Base-by-base conservation (phyloP, 75 land plant species). In the Isoetes taiwanensis region DNA sequence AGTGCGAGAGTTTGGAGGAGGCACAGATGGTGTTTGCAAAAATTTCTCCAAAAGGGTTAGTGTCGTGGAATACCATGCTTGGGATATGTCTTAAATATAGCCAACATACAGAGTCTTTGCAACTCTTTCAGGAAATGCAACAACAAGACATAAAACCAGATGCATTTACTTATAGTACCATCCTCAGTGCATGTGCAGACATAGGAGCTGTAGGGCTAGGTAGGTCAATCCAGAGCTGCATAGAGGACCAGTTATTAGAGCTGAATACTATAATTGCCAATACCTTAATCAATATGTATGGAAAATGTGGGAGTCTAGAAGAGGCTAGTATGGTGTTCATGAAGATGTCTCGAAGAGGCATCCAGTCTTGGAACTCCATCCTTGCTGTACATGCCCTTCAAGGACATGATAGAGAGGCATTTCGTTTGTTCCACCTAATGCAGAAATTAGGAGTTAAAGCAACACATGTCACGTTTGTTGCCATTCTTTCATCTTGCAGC, bases 31-130 rank as follows among this genome's bases (percentile, higher is more conserved):
- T 67, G 24, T 67, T 67, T 11, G 30, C 50, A 25, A n/a, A 8
- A n/a, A 67, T 67, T 19, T 27, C 28, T 2, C 28, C 28, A 41
- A 30, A 32, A 6, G 52, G 61, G 23, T 20, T 62, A 20, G 10
- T 39, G 34, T 62, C 68, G 25, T 61, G 68, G 54, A 66, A 58
- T 43, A 35, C 43, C 12, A 66, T 66, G 52, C 41, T 66, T 61
- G 30, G 65, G 4, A 65, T 30, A 39, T 42, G n/a, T 28, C 48
- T 28, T 21, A 41, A 62, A 16, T 28, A 63, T 19, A 65, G 68
- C 3, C 37, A 27, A 11, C 6, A n/a, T 57, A 2, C 43, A 32
- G 16, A 34, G 12, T 34, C 59, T 10, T 2, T n/a, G 6, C 21
- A 4, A 5, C 37, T 57, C 2, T 31, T 57, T 2, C 16, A 2